Evolutionary conservation across 2,329 filamentous ascomycete genomes (phyloP).

Genomic region (Aphanoascus verrucosus): DNA sequence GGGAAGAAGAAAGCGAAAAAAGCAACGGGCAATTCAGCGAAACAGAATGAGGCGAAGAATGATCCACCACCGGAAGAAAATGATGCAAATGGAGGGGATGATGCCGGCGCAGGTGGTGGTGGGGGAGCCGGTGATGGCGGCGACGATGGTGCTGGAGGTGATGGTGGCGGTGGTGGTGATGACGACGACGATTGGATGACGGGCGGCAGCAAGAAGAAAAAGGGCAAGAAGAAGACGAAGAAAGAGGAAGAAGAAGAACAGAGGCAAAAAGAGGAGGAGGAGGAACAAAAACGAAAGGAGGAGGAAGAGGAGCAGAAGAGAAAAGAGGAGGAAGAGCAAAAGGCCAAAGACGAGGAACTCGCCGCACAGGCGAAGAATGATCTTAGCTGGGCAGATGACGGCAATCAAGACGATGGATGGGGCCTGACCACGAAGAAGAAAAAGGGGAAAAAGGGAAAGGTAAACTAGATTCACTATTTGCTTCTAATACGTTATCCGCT

Average conservation of each 20-base stretch:
- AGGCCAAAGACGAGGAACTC: constrained; percentile 26
- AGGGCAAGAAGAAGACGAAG: constrained; percentile 16
- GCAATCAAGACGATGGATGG: constrained; percentile 37
- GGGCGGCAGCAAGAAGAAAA: constrained; percentile 13
- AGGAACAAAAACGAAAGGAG: constrained; percentile 26
- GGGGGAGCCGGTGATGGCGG: constrained; percentile 8
- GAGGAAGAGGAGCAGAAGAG: constrained; percentile 25
- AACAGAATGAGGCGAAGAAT: constrained; percentile 3
- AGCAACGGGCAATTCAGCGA: neutral
- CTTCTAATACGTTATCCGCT: neutral
- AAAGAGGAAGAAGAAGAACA: constrained; percentile 12
- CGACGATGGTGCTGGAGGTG: constrained; percentile 5
- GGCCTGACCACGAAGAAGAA: constrained; percentile 36
- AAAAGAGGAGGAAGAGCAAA: constrained; percentile 24
- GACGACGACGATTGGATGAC: constrained; percentile 12
- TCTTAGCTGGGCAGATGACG: constrained; percentile 39
- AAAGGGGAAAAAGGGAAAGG: constrained; percentile 42
- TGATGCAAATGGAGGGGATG: constrained; percentile 2
- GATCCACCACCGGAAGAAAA: constrained; percentile 11
- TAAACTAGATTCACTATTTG: constrained; percentile 4
- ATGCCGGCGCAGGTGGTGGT: constrained; percentile 5
- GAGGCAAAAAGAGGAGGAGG: constrained; percentile 12
- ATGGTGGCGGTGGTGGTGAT: constrained; percentile 5
- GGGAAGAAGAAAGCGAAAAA: constrained; percentile 16
- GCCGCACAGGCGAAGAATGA: constrained; percentile 21